Conservation (phyloP, 169 alveolate species). For the Neospora caninum region DNA sequence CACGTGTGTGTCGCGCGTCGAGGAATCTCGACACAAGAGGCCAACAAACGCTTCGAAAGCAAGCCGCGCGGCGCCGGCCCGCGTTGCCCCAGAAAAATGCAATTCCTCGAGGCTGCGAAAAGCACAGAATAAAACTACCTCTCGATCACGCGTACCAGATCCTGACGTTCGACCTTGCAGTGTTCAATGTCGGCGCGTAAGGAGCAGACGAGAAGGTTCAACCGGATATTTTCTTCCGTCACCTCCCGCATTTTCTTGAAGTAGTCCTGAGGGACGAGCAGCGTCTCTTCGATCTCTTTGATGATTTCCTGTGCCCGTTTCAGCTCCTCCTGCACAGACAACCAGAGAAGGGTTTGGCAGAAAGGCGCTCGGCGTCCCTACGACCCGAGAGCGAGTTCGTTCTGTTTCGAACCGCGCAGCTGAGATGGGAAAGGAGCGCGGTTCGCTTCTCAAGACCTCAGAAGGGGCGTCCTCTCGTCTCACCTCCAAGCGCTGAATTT, state of each 20-base stretch:
- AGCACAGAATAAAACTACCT: no score
- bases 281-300: constrained; percentile 27
- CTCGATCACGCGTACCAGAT: neutral
- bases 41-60: no score
- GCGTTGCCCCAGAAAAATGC: no score
- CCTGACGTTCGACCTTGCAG: neutral
- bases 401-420: no score
- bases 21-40: no score
- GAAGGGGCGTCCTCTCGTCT: no score
- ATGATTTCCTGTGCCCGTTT: neutral
- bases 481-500: neutral
- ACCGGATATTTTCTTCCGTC: constrained; percentile 5
- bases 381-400: neutral
- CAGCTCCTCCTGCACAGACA: neutral
- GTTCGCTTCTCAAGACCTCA: no score
- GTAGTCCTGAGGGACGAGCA: constrained; percentile 22
- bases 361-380: neutral
- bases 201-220: neutral
- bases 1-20: no score
- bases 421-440: no score
- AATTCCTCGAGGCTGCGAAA: no score
- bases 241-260: constrained; percentile 8
- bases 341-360: no score
- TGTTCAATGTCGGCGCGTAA: constrained; percentile 9
- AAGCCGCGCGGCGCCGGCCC: no score